phyloP scores from a whole-genome alignment of 495 filamentous ascomycete species.

The Penicillium ochrochloron region DNA sequence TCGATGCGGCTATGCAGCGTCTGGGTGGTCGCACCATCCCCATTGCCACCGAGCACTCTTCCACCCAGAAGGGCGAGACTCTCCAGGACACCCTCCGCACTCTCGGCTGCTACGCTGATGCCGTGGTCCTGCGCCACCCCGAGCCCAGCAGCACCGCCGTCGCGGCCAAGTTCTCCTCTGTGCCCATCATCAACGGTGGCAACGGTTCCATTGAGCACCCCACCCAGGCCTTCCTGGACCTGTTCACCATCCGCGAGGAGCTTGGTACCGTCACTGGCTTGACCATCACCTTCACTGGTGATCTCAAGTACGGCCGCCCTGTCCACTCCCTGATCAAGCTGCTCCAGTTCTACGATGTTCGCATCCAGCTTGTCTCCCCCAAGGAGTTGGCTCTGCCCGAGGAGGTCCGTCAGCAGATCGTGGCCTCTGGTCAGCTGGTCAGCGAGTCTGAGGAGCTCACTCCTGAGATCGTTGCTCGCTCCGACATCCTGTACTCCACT shows the following conservation, averaged over 20 bases:
- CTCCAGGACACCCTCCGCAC: constrained; percentile 94
- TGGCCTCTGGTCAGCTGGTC: constrained; percentile 72
- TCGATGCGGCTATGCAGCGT: constrained; percentile 97
- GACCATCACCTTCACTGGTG: constrained; percentile 93
- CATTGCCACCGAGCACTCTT: constrained; percentile 79
- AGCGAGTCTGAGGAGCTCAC: constrained; percentile 77
- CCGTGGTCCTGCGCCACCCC: constrained; percentile 91
- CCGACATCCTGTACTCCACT: constrained; percentile 94
- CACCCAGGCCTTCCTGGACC: constrained; percentile 96
- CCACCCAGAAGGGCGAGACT: constrained; percentile 88
- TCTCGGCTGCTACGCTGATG: constrained; percentile 91
- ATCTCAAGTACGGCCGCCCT: constrained; percentile 89
- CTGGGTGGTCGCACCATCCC: constrained; percentile 83
- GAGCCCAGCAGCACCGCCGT: constrained; percentile 74
- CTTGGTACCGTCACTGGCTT: constrained; percentile 91
- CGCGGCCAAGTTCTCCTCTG: constrained; percentile 82
- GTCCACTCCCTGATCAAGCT: constrained; percentile 94
- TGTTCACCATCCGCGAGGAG: constrained; percentile 98
- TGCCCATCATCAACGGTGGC: constrained; percentile 95
- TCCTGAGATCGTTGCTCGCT: constrained; percentile 77
- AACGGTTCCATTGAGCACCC: constrained; percentile 96
- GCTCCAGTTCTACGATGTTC: constrained; percentile 91
- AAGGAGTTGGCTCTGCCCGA: constrained; percentile 74
- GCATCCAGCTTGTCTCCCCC: constrained; percentile 88
- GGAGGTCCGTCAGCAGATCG: constrained; percentile 71